phyloP scores from a whole-genome alignment of 495 filamentous ascomycete species.

The Xylaria venustula region DNA sequence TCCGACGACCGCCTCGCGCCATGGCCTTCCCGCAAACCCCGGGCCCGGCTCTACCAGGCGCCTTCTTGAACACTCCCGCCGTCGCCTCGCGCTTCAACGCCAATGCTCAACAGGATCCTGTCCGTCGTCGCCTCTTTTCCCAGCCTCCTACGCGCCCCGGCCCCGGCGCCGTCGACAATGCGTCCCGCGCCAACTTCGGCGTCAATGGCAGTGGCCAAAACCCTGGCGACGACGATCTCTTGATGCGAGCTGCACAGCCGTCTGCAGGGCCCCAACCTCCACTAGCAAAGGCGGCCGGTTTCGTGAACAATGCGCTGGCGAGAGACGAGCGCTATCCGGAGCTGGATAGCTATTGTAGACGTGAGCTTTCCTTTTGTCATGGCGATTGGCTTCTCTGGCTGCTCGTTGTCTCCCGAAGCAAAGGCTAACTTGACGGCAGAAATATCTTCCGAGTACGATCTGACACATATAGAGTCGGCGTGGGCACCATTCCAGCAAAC shows the following conservation, averaged over 20 bases:
- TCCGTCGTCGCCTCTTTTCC: conserved; percentile 41
- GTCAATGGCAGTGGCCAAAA: conserved; percentile 24
- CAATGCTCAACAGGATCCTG: conserved; percentile 33
- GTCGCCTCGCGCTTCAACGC: conserved; percentile 34
- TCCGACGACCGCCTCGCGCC: conserved; percentile 21
- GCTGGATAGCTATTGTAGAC: conserved; percentile 83
- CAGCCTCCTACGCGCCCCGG: conserved; percentile 11
- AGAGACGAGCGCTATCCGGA: conserved; percentile 82
- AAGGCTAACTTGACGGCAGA: conserved; percentile 48
- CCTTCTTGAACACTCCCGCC: conserved; percentile 72
- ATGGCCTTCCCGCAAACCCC: conserved; percentile 67
- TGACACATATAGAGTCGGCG: conserved; percentile 57
- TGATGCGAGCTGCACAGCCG: conserved; percentile 22
- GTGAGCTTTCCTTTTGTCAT: conserved; percentile 54
- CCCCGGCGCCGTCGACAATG: not conserved
- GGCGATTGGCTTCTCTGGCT: not conserved
- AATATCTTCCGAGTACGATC: conserved; percentile 87
- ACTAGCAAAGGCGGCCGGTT: conserved; percentile 74
- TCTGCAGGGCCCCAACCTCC: conserved; percentile 51
- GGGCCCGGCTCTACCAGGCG: conserved; percentile 65
- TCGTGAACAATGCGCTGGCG: conserved; percentile 75
- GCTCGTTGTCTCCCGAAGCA: not conserved
- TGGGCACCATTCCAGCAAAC: conserved; percentile 89
- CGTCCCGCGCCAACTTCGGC: conserved; percentile 24
- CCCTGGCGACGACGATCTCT: conserved; percentile 19